A percentile compares a stretch with the other conserved stretches of the same genome.
Evolutionary conservation across 768 basidiomycete genomes (phyloP).

Genomic region (Chalciporus piperatus): DNA sequence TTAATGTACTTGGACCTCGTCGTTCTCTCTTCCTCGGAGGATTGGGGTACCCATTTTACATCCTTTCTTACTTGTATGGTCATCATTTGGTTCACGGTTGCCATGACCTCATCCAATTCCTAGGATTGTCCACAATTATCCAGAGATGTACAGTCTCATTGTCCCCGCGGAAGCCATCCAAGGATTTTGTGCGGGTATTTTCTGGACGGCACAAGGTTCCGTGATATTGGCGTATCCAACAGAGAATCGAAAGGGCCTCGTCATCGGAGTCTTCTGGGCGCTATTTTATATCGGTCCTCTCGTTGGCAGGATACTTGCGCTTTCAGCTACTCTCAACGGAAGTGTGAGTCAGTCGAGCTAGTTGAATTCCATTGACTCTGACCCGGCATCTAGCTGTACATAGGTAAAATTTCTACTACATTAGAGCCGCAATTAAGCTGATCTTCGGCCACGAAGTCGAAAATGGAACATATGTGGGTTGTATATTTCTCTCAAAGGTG

Average conservation of each 20-base stretch:
- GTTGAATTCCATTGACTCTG: neutral
- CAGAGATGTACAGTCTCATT: constrained; percentile 42
- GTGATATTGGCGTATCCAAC: constrained; percentile 58
- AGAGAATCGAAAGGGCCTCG: constrained; percentile 53
- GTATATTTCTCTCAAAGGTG: constrained; percentile 36
- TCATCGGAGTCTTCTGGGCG: constrained; percentile 56
- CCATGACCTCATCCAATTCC: neutral
- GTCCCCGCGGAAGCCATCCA: constrained; percentile 49
- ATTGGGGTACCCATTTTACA: constrained; percentile 49
- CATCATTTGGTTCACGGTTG: neutral
- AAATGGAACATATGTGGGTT: constrained; percentile 72
- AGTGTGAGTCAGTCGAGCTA: neutral
- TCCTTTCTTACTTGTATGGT: constrained; percentile 44
- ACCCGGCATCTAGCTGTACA: neutral
- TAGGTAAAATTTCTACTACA: neutral
- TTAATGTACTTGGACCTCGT: constrained; percentile 60
- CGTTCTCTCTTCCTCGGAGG: constrained; percentile 50
- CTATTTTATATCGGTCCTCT: constrained; percentile 82
- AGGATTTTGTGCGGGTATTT: constrained; percentile 49
- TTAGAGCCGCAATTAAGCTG: neutral
- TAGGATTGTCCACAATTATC: constrained; percentile 45
- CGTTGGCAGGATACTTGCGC: constrained; percentile 68
- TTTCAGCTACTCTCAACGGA: constrained; percentile 39
- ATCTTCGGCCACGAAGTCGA: constrained; percentile 40
- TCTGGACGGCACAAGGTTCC: constrained; percentile 52